phyloP scores from a whole-genome alignment of 163 green algal species.

The Volvox carteri region DNA sequence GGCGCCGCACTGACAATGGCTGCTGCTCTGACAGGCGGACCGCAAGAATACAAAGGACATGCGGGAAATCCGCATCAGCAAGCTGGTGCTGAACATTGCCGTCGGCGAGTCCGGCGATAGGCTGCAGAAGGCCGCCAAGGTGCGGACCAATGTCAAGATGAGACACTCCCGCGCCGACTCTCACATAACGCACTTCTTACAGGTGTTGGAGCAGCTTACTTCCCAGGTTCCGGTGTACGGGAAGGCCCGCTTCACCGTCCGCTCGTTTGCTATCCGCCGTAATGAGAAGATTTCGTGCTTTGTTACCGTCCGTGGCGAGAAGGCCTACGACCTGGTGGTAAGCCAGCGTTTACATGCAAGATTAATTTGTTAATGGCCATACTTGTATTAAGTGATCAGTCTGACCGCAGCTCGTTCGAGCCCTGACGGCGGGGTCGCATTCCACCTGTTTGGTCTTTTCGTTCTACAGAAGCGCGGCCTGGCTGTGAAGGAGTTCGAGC shows the following conservation, averaged over 20 bases:
- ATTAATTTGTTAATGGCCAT: too few species aligned
- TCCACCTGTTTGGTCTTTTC: background rate
- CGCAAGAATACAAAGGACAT: conserved; percentile 89
- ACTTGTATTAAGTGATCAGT: too few species aligned
- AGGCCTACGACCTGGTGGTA: conserved; percentile 96
- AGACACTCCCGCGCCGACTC: background rate
- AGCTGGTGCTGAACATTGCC: conserved; percentile 99
- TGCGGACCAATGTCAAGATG: conserved; percentile 28
- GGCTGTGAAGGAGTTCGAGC: conserved; percentile 99
- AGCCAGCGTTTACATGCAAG: conserved; percentile 32
- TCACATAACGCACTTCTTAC: conserved; percentile 37
- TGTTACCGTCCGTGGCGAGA: conserved; percentile 97
- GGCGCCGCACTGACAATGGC: conserved; percentile 32
- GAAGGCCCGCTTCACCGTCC: conserved; percentile 98
- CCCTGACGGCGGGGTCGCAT: background rate
- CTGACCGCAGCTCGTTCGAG: too few species aligned
- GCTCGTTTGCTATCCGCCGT: conserved; percentile 96
- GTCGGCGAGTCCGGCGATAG: conserved; percentile 98
- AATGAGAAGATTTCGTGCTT: conserved; percentile 99
- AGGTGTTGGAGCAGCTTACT: conserved; percentile 99
- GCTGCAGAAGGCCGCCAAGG: conserved; percentile 99
- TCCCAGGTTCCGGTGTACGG: conserved; percentile 98
- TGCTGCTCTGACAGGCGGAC: conserved; percentile 58
- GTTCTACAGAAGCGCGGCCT: conserved; percentile 92
- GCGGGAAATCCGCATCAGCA: conserved; percentile 97